phyloP scores from a whole-genome alignment of 805 yeast genomes.

The Metschnikowia reukaufii region DNA sequence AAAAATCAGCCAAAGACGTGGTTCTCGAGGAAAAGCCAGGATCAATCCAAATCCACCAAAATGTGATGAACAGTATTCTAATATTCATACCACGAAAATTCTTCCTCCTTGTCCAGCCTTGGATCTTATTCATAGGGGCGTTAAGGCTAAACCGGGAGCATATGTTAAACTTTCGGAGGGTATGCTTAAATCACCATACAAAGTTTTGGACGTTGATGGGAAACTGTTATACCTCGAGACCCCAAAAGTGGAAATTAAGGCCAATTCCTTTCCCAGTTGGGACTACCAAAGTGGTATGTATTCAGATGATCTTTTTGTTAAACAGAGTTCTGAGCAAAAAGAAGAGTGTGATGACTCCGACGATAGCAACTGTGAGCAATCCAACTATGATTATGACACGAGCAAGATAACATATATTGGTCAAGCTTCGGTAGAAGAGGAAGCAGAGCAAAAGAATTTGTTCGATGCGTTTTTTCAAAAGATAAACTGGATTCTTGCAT shows the following conservation, averaged over 20 bases:
- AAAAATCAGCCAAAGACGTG: slow-evolving; percentile 22
- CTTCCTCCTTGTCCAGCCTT: slow-evolving; percentile 47
- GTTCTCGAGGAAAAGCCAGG: slow-evolving; percentile 15
- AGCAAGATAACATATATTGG: slow-evolving; percentile 4
- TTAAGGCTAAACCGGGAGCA: slow-evolving; percentile 46
- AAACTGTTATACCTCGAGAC: slow-evolving; percentile 25
- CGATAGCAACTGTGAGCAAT: slow-evolving; percentile 1
- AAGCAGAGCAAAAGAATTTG: slow-evolving; percentile 4
- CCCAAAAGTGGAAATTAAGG: slow-evolving; percentile 23
- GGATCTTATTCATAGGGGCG: slow-evolving; percentile 50
- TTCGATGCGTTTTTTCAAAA: slow-evolving; percentile 8
- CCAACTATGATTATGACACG: slow-evolving; percentile 1
- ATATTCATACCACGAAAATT: slow-evolving; percentile 41
- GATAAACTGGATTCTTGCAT: slow-evolving; percentile 12
- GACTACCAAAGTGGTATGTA: slow-evolving; percentile 41
- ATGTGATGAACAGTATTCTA: slow-evolving; percentile 35
- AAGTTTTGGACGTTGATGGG: slow-evolving; percentile 48
- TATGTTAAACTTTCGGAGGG: slow-evolving; percentile 45
- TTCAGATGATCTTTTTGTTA: slow-evolving; percentile 31
- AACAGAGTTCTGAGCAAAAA: not conserved
- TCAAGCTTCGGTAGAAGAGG: slow-evolving; percentile 8
- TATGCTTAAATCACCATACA: slow-evolving; percentile 44
- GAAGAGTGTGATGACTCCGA: slow-evolving; percentile 4
- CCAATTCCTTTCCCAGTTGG: slow-evolving; percentile 21
- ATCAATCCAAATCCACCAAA: slow-evolving; percentile 18